Conservation (phyloP, 257 asterid species). For the Solanum gracilifrons region DNA sequence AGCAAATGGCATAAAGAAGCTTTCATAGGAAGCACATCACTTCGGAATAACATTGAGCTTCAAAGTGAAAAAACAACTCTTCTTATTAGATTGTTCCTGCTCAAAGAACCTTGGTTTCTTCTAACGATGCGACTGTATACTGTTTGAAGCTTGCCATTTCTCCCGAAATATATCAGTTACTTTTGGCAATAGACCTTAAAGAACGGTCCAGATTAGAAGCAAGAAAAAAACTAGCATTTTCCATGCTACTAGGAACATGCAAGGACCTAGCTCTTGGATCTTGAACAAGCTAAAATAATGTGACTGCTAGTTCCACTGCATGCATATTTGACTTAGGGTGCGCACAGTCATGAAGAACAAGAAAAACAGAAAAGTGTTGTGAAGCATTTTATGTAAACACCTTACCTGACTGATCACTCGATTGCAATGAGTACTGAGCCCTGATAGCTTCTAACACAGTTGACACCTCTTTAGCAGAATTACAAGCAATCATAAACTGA, state of each 20-base stretch:
- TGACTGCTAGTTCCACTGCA: not conserved
- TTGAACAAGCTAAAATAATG: not conserved
- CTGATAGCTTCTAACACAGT: slow-evolving; percentile 64
- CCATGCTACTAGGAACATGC: not conserved
- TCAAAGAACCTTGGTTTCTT: not conserved
- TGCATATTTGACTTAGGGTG: not conserved
- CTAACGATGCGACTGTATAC: not conserved
- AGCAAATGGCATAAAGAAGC: not conserved
- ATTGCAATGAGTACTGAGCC: slow-evolving; percentile 52
- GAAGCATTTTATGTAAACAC: not conserved
- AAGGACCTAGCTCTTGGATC: not conserved
- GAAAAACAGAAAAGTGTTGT: not conserved
- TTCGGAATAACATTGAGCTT: not conserved
- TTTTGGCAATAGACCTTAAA: not conserved
- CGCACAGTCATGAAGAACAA: not conserved
- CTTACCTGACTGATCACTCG: slow-evolving; percentile 61
- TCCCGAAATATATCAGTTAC: not conserved
- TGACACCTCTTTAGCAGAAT: slow-evolving; percentile 64
- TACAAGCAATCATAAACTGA: slow-evolving; percentile 63
- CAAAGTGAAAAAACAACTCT: not conserved
- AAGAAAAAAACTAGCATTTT: not conserved
- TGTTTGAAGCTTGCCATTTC: not conserved
- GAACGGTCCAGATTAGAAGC: not conserved
- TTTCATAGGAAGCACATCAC: not conserved
- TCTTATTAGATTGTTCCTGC: not conserved